Evolutionary conservation across 192 early-diverging fungal species (phyloP).

Genomic region (Piromyces finnis): DNA sequence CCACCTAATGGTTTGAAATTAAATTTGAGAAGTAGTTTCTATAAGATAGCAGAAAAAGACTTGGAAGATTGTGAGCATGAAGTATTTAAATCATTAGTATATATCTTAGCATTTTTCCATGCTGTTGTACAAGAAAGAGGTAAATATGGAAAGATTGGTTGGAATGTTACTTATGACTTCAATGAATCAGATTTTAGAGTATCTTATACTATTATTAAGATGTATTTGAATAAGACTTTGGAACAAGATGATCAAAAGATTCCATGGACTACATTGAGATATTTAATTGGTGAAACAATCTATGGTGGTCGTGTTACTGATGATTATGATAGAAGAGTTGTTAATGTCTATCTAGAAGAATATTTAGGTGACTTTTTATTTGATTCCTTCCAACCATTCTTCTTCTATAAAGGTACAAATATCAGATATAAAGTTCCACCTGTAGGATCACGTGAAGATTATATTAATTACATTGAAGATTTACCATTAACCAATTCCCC

Average conservation of each 20-base stretch:
- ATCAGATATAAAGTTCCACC: slow-evolving; percentile 32
- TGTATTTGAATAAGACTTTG: slow-evolving; percentile 39
- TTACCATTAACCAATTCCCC: slow-evolving; percentile 39
- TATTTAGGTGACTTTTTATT: slow-evolving; percentile 44
- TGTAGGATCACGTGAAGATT: slow-evolving; percentile 24
- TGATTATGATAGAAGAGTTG: slow-evolving; percentile 36
- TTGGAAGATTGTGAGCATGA: slow-evolving; percentile 33
- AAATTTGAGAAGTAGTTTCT: slow-evolving; percentile 34
- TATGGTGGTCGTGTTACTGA: slow-evolving; percentile 46
- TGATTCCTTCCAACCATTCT: slow-evolving; percentile 41
- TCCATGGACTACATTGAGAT: slow-evolving; percentile 43
- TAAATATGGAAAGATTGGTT: slow-evolving; percentile 43
- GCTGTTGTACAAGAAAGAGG: slow-evolving; percentile 43
- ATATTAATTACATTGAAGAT: slow-evolving; percentile 31
- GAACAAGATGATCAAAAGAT: slow-evolving; percentile 26
- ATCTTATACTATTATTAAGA: slow-evolving; percentile 25
- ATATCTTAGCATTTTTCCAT: slow-evolving; percentile 40
- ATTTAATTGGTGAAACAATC: slow-evolving; percentile 42
- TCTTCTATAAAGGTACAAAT: slow-evolving; percentile 24
- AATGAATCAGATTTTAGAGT: slow-evolving; percentile 46
- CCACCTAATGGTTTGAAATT: slow-evolving; percentile 41
- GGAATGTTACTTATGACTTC: slow-evolving; percentile 47
- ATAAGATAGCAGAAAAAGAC: slow-evolving; percentile 30
- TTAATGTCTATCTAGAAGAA: slow-evolving; percentile 43
- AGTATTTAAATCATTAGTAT: slow-evolving; percentile 29